Percentiles rank a stretch among this genome's conserved stretches.
Evolutionary conservation across 805 yeast genomes (phyloP).

Genomic region (Clavispora carvajalis): DNA sequence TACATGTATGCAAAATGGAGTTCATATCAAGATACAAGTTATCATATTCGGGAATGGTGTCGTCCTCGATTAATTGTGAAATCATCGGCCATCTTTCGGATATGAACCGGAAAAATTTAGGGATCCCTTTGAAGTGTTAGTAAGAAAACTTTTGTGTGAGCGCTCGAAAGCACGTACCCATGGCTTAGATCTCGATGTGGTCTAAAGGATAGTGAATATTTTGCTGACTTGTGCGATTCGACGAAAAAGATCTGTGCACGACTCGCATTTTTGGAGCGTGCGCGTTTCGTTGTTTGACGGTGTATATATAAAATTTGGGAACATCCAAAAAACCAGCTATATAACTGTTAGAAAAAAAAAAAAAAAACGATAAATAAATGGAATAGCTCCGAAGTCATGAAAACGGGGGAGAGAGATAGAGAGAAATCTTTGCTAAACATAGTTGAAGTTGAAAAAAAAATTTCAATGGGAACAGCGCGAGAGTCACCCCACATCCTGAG

Average conservation of each 20-base stretch:
- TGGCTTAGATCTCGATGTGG: not conserved
- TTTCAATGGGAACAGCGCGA: no score
- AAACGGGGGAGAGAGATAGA: no score
- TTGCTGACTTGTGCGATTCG: not conserved
- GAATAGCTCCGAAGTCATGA: no score
- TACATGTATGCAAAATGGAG: constrained; percentile 89
- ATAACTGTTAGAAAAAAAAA: not conserved
- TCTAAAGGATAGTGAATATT: not conserved
- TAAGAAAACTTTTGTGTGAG: not conserved
- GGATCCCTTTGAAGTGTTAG: constrained; percentile 60
- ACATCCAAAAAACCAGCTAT: not conserved
- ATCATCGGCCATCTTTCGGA: constrained; percentile 99
- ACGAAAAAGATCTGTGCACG: constrained; percentile 3
- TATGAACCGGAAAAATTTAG: constrained; percentile 93
- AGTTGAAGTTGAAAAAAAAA: no score
- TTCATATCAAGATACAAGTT: constrained; percentile 96
- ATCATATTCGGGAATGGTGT: constrained; percentile 88
- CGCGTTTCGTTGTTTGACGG: no score
- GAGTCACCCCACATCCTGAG: no score
- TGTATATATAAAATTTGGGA: no score
- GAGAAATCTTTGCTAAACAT: no score
- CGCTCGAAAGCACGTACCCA: constrained; percentile 7
- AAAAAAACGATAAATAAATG: no score
- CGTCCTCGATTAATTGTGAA: constrained; percentile 75
- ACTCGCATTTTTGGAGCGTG: not conserved